phyloP scores from a whole-genome alignment of 2,329 filamentous ascomycete genomes.

The Penicillium sp. region DNA sequence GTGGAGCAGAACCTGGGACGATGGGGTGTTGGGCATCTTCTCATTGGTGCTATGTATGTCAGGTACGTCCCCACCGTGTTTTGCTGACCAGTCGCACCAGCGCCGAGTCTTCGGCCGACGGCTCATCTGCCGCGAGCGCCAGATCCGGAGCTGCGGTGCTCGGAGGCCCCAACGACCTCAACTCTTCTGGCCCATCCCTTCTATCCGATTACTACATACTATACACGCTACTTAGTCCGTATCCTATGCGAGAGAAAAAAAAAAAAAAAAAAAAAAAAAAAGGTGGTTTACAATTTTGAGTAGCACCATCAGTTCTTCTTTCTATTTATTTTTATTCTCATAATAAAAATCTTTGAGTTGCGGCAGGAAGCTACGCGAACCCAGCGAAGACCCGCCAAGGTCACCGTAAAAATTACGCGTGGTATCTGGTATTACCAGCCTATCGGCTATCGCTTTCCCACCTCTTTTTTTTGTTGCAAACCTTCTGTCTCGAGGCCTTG shows the following conservation, averaged over 20 bases:
- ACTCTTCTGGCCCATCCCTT: slow-evolving; percentile 11
- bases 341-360: background rate
- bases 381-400: background rate
- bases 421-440: slow-evolving; percentile 18
- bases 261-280: no score
- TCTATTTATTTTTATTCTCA: background rate
- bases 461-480: slow-evolving; percentile 21
- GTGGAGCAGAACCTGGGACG: background rate
- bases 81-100: background rate
- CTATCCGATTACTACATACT: background rate
- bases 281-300: no score
- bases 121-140: background rate
- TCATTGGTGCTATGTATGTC: slow-evolving; percentile 2
- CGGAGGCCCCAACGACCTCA: slow-evolving; percentile 12
- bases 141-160: slow-evolving; percentile 2
- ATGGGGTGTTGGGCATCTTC: slow-evolving; percentile 8
- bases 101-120: background rate
- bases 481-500: background rate
- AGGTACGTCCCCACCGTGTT: slow-evolving; percentile 1
- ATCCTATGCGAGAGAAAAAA: no score
- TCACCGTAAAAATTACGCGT: slow-evolving; percentile 16
- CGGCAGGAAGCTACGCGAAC: background rate
- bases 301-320: background rate
- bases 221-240: background rate
- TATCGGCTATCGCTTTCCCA: slow-evolving; percentile 21